Conservation (phyloP, 345 rosid species). For the Toxicodendron radicans region DNA sequence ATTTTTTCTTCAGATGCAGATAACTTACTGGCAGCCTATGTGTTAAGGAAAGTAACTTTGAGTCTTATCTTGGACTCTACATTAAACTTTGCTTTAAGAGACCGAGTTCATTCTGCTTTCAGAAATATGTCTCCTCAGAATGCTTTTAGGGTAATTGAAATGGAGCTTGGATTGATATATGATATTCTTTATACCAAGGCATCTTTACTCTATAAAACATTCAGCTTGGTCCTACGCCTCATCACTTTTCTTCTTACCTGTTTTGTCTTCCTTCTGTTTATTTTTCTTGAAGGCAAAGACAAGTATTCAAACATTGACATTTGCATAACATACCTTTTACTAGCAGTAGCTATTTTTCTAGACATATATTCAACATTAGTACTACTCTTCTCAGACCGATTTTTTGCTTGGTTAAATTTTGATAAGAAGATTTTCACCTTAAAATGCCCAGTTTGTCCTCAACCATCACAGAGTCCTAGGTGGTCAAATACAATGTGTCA, state of each 20-base stretch:
- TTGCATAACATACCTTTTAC: slow-evolving; percentile 34
- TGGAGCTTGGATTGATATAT: slow-evolving; percentile 43
- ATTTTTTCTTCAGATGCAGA: background rate
- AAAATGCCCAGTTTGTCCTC: background rate
- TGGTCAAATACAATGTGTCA: background rate
- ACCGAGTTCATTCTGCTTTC: background rate
- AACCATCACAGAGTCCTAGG: background rate
- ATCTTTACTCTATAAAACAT: too few species aligned
- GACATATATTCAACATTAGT: slow-evolving; percentile 21
- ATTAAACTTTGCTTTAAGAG: background rate
- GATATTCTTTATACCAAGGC: slow-evolving; percentile 42
- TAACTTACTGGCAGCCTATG: slow-evolving; percentile 22
- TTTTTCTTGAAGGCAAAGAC: background rate
- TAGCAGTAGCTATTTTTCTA: slow-evolving; percentile 32
- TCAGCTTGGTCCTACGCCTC: too few species aligned
- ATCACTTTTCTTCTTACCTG: too few species aligned
- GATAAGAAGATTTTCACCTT: background rate
- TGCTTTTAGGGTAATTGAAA: slow-evolving; percentile 38
- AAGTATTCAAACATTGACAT: slow-evolving; percentile 21
- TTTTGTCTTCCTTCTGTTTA: too few species aligned
- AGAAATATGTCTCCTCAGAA: background rate
- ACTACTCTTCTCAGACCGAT: slow-evolving; percentile 8
- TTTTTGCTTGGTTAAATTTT: background rate
- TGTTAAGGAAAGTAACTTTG: slow-evolving; percentile 23
- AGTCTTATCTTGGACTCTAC: slow-evolving; percentile 12